Percentiles rank a stretch among this genome's conserved stretches.
Conservation (phyloP, 257 asterid species). For the Apocynum venetum region DNA sequence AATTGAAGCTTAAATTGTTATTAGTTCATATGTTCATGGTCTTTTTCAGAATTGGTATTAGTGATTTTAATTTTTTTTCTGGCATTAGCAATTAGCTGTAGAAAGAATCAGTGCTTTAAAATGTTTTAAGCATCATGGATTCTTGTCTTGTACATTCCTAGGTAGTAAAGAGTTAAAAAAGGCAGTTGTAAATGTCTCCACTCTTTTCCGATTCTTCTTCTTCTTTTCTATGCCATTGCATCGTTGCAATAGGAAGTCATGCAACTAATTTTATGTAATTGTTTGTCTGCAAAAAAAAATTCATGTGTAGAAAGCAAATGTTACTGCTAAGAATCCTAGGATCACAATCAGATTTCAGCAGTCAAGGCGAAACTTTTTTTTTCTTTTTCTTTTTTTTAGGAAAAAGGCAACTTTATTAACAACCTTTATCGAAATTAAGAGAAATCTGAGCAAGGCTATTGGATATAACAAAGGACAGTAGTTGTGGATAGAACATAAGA, state of each 20-base stretch:
- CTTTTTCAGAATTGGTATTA: background rate
- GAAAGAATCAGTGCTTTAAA: background rate
- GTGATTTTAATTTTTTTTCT: background rate
- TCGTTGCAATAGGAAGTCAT: background rate
- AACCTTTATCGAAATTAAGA: background rate
- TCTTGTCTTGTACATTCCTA: background rate
- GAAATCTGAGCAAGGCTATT: background rate
- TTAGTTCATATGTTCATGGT: background rate
- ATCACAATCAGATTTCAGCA: background rate
- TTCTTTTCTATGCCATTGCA: background rate
- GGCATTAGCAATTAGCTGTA: background rate
- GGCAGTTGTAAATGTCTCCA: background rate
- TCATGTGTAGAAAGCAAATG: background rate
- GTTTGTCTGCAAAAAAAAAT: background rate
- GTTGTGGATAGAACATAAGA: background rate
- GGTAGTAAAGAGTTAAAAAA: background rate
- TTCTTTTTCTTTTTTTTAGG: background rate
- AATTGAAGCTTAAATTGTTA: background rate
- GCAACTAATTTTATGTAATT: background rate
- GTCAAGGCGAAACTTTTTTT: too few relatives aligned
- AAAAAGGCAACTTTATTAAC: background rate
- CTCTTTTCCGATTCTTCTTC: background rate
- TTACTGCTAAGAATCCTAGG: background rate
- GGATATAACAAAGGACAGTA: background rate
- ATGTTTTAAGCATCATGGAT: background rate